A percentile compares a stretch with the other conserved stretches of the same genome.
Evolutionary conservation across 371 early-diverging fungal genomes (phyloP).

Genomic region (Mortierella sp.): DNA sequence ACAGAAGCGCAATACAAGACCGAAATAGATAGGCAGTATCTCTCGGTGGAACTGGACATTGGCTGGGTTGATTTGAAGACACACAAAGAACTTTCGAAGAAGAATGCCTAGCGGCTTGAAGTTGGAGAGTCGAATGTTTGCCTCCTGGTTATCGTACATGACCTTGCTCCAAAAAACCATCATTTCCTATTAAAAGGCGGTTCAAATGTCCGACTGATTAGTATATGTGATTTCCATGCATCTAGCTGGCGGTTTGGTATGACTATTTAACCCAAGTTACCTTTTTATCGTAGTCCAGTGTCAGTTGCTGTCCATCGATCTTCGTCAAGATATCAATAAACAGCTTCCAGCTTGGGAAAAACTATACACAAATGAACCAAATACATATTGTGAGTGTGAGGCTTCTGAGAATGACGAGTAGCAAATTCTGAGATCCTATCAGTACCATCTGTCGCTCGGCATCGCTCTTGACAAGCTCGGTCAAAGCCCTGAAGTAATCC

Average conservation of each 20-base stretch:
- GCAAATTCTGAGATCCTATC: neutral
- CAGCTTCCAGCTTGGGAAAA: constrained; percentile 23
- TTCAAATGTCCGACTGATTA: neutral
- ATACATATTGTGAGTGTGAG: neutral
- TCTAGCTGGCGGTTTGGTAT: neutral
- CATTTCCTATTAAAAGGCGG: constrained; percentile 41
- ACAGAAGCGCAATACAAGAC: constrained; percentile 41
- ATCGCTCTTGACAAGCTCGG: constrained; percentile 35
- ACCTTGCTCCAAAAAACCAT: constrained; percentile 48
- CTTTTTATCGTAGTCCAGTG: constrained; percentile 51
- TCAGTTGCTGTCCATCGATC: constrained; percentile 39
- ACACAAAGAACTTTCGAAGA: constrained; percentile 46
- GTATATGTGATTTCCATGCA: neutral
- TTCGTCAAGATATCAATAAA: constrained; percentile 35
- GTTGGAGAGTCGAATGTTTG: constrained; percentile 24
- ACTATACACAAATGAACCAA: constrained; percentile 7
- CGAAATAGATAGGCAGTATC: constrained; percentile 51
- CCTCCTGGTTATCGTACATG: constrained; percentile 26
- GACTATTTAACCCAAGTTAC: constrained; percentile 7
- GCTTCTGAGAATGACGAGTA: neutral
- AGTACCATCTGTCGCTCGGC: constrained; percentile 29
- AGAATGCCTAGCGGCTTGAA: constrained; percentile 29
- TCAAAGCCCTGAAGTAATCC: constrained; percentile 42
- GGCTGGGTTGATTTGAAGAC: constrained; percentile 36
- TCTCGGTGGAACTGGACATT: constrained; percentile 46